Base-by-base conservation (phyloP, 2,329 filamentous ascomycete genomes). In the Apiospora kogelbergensis region DNA sequence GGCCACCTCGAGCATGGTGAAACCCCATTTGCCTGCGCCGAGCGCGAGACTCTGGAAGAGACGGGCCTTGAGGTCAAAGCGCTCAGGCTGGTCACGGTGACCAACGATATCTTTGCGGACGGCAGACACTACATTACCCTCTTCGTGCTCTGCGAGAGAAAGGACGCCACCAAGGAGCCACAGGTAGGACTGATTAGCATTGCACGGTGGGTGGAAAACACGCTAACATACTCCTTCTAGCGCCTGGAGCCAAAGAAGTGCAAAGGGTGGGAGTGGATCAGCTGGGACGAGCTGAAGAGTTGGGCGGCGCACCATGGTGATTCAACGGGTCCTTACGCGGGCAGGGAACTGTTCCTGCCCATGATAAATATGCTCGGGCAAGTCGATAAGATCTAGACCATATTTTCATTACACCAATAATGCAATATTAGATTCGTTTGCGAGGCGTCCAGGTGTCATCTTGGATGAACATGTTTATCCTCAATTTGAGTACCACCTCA, bases 1-100 rank as follows among this genome's bases (percentile, higher is more conserved):
- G 93, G 93, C 0, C 92, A 95, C 74, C 85, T 95, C 20, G 93
- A 95, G 70, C 86, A 87, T 68, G 86, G 87, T 71, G 93, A 95
- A 76, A 83, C 83, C 1, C 84, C 89, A 41, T 82, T 88, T 24
- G 77, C 79, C 0, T 94, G 92, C 69, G 91, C 91, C 0, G 84
- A 81, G 63, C 86, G 93, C 4, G 93, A 95, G 78, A 83, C 87
- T 0, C 76, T 88, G 0, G 93, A 95, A 76, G 93, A 95, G 75
- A 93, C 92, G 0, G 90, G 86, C 0, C 82, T 94, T 0, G 74
- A 79, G 0, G 82, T 94, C 1, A 81, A 78, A 1, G 82, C 85
- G 7, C 65, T 87, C 6, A 83, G 81, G 63, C 84, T 91, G 46
- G 72, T 90, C 0, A 87, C 85, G 0, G 85, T 88, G 0, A 93